These are phyloP conservation scores for Umbelopsis sp. DNA, from an alignment of 371 early-diverging fungal genomes.

Conservation along the genomic window DNA sequence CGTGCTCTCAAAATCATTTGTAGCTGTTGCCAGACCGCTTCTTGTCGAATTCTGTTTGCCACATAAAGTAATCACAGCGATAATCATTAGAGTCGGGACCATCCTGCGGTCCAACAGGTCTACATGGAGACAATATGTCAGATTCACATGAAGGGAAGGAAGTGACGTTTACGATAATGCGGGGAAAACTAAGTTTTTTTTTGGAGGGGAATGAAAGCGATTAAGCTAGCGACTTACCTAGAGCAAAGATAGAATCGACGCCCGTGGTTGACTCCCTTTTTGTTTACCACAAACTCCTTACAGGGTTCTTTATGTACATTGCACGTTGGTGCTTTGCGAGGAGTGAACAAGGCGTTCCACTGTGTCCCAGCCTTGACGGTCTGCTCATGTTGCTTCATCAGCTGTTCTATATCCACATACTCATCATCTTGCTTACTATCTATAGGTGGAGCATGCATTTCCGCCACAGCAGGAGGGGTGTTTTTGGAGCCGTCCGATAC, in stretches of 20 bases:
- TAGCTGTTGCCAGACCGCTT: not conserved
- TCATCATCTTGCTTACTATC: slow-evolving; percentile 18
- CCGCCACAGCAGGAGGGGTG: not conserved
- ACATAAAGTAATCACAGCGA: slow-evolving; percentile 66
- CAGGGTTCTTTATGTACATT: slow-evolving; percentile 66
- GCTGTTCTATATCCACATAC: slow-evolving; percentile 19
- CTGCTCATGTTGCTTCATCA: slow-evolving; percentile 30
- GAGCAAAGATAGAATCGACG: slow-evolving; percentile 74
- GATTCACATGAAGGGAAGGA: not conserved
- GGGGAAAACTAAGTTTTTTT: too few relatives aligned
- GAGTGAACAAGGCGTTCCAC: slow-evolving; percentile 66
- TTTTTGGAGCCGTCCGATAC: not conserved
- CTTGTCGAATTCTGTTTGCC: slow-evolving; percentile 31
- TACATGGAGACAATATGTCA: not conserved
- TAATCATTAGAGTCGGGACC: slow-evolving; percentile 25
- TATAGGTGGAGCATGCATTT: not conserved
- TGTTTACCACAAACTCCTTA: slow-evolving; percentile 67
- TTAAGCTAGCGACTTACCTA: slow-evolving; percentile 37
- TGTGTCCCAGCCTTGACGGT: slow-evolving; percentile 29
- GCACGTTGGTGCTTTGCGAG: slow-evolving; percentile 60
- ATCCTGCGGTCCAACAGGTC: slow-evolving; percentile 53
- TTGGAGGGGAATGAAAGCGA: not conserved
- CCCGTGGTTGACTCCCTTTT: slow-evolving; percentile 76
- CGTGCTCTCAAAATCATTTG: too few relatives aligned
- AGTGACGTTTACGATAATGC: not conserved